phyloP scores from a whole-genome alignment of 1,284 basidiomycete species.

The Chalciporus sp. region DNA sequence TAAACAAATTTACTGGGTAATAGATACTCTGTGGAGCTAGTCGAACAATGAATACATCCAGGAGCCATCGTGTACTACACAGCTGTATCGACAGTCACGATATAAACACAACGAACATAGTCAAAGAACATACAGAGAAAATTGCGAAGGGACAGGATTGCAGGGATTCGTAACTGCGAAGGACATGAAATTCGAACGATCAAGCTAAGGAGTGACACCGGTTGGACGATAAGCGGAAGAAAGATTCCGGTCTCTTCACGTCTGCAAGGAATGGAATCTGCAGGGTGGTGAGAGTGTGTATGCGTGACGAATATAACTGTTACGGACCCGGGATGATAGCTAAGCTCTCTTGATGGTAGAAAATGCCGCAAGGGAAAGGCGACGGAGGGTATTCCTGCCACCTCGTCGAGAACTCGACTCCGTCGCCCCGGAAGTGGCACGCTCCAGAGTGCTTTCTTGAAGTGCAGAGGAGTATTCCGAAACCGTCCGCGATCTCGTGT shows the following conservation, averaged over 20 bases:
- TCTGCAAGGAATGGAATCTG: slow-evolving; percentile 9
- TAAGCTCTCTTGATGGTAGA: slow-evolving; percentile 29
- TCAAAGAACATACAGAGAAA: slow-evolving; percentile 4
- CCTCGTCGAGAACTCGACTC: slow-evolving; percentile 18
- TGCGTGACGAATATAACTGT: neutral
- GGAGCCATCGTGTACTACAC: neutral
- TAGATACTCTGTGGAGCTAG: neutral
- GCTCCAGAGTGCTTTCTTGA: slow-evolving; percentile 20
- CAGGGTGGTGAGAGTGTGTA: neutral
- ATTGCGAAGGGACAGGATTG: neutral
- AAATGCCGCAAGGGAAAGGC: slow-evolving; percentile 31
- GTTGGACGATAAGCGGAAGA: neutral
- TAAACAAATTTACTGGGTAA: too few relatives aligned
- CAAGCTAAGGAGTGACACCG: slow-evolving; percentile 4
- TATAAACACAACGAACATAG: slow-evolving; percentile 21
- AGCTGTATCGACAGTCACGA: slow-evolving; percentile 2
- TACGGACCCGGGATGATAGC: neutral
- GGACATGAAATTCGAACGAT: neutral
- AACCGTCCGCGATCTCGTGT: slow-evolving; percentile 19
- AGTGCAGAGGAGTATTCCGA: slow-evolving; percentile 27
- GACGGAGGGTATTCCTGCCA: slow-evolving; percentile 26
- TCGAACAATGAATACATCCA: neutral
- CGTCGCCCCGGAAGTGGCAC: slow-evolving; percentile 6
- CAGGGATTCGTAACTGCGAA: neutral
- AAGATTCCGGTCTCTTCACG: neutral